Conservation (phyloP, 2,329 filamentous ascomycete species). For the Dactylellina drechsleri region DNA sequence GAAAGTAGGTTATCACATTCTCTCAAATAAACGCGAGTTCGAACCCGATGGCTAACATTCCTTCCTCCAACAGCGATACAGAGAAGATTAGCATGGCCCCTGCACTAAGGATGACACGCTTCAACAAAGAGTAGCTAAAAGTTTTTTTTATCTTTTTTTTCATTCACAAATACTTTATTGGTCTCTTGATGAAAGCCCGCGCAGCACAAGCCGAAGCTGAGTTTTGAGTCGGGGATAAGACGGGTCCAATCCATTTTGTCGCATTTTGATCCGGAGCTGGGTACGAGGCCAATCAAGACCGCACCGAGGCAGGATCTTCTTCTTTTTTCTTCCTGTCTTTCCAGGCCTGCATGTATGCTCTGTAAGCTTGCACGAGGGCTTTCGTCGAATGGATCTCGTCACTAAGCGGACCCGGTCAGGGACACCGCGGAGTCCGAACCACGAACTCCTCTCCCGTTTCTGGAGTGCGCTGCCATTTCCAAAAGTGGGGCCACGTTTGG, state of each 20-base stretch:
- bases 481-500: constrained; percentile 34
- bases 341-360: constrained; percentile 7
- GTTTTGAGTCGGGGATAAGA: no score
- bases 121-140: constrained; percentile 70
- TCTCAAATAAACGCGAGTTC: constrained; percentile 34
- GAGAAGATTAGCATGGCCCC: constrained; percentile 86
- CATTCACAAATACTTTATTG: no score
- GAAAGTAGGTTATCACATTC: constrained; percentile 44
- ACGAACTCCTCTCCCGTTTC: no score
- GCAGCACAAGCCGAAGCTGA: no score
- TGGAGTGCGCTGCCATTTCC: no score
- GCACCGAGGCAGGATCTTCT: constrained; percentile 11
- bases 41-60: constrained; percentile 46
- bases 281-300: not conserved
- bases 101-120: constrained; percentile 95
- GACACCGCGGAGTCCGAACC: constrained; percentile 33
- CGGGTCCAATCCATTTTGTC: no score
- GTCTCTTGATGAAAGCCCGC: no score
- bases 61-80: constrained; percentile 66
- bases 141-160: constrained; percentile 53
- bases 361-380: constrained; percentile 15
- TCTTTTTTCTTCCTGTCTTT: no score
- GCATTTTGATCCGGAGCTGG: no score
- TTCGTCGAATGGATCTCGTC: not conserved
- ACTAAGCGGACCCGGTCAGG: constrained; percentile 5